Percentiles rank a stretch among this genome's conserved stretches.
These are phyloP conservation scores for Ogataea neopini DNA, from an alignment of 805 yeast genomes.

Conservation along the genomic window DNA sequence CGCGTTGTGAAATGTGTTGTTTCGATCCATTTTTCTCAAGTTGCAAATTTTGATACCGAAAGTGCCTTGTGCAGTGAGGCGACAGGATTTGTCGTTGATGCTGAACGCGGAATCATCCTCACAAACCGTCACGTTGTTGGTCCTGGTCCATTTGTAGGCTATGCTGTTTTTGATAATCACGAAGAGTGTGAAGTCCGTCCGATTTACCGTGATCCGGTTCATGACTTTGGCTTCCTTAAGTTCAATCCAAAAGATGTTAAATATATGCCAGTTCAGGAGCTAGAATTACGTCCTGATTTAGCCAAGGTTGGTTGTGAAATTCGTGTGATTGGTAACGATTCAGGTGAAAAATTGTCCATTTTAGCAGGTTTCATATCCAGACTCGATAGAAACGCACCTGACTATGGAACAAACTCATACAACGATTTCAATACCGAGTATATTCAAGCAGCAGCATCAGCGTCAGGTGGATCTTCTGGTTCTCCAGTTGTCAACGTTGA, in stretches of 20 bases:
- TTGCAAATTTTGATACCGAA: slow-evolving; percentile 86
- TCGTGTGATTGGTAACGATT: slow-evolving; percentile 94
- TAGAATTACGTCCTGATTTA: slow-evolving; percentile 73
- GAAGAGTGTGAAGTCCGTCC: slow-evolving; percentile 89
- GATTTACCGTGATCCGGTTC: slow-evolving; percentile 90
- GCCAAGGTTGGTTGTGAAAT: slow-evolving; percentile 93
- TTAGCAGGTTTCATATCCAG: slow-evolving; percentile 84
- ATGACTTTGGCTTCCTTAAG: slow-evolving; percentile 87
- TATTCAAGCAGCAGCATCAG: slow-evolving; percentile 94
- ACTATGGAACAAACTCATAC: slow-evolving; percentile 83
- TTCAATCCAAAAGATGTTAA: slow-evolving; percentile 72
- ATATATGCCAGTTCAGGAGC: slow-evolving; percentile 68
- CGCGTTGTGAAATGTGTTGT: slow-evolving; percentile 84
- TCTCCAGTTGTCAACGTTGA: slow-evolving; percentile 92
- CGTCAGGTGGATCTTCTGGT: slow-evolving; percentile 95
- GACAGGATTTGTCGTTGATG: slow-evolving; percentile 93
- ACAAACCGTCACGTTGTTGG: slow-evolving; percentile 96
- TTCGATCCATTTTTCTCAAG: slow-evolving; percentile 84
- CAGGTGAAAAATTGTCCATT: slow-evolving; percentile 90
- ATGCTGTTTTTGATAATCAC: slow-evolving; percentile 90
- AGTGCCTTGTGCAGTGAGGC: slow-evolving; percentile 81
- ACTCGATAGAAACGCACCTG: slow-evolving; percentile 92
- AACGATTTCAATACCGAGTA: slow-evolving; percentile 93
- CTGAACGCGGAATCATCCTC: slow-evolving; percentile 75
- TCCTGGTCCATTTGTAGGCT: slow-evolving; percentile 91